Evolutionary conservation across 2,329 filamentous ascomycete species (phyloP), one percentile per base, ranked within the genome.

Genomic region (Pseudogymnoascus sp.): DNA sequence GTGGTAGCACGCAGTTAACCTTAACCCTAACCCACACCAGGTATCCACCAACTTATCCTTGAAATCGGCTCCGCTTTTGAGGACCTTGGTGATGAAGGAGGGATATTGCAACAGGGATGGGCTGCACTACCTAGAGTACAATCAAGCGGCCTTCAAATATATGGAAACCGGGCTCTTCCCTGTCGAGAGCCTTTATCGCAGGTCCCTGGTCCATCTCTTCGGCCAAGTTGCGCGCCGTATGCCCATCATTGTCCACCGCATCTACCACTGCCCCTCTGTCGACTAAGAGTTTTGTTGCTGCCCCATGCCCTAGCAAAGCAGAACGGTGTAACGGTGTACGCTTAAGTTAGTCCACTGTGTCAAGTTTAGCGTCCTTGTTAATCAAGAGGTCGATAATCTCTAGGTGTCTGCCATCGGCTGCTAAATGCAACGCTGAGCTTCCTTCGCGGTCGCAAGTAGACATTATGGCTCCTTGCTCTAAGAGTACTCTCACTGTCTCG

Each of bases 121-220:
- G 12, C 36, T 69, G 93, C 96, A 75, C 73, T 39, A 16, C 37
- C 37, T 39, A 39, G 1, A 39, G 37, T 39, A 8, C n/a, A 39
- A 39, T 39, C 5, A 39, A 8, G n/a, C n/a, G 14, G n/a, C 37
- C 37, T 16, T 39, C n/a, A 39, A 16, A 39, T 16, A 39, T 39
- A 39, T 39, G 16, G 37, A 39, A 39, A 16, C 37, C n/a, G 14
- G 37, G 37, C n/a, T 39, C 37, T 39, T 39, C 37, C 37, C 37
- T 14, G 14, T 37, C 36, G 36, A 37, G 36, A 37, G 36, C 36
- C 36, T 37, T 37, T 37, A 37, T 37, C 36, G 36, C 36, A 37
- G 4, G 18, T 21, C 12, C 42, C 16, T 14, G 16, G 42, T n/a
- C 42, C 16, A 14, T 26, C 42, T 51, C 23, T 51, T 51, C 18